A percentile compares a stretch with the other conserved stretches of the same genome.
Evolutionary conservation across 352 stramenopile genomes (phyloP).

Genomic region (Phytophthora brassicae): DNA sequence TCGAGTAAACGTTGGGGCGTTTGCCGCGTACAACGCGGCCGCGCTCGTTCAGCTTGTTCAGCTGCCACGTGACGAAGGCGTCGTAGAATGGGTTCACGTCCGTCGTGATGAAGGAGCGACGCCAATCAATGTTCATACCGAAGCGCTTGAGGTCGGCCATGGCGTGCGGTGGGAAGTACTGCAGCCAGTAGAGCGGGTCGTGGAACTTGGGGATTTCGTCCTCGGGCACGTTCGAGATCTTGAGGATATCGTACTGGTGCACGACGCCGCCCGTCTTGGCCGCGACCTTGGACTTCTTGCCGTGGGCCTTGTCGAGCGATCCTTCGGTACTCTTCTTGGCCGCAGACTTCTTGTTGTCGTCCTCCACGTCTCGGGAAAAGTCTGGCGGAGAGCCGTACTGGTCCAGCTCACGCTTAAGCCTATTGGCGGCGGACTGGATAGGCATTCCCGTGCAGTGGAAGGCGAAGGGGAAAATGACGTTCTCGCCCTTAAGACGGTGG

Average conservation of each 20-base stretch:
- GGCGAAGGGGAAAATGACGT: conserved; percentile 99
- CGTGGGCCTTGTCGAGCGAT: conserved; percentile 88
- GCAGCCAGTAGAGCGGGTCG: conserved; percentile 97
- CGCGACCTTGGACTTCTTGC: conserved; percentile 98
- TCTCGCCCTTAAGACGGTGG: conserved; percentile 98
- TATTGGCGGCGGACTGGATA: conserved; percentile 99
- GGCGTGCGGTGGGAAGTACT: conserved; percentile 98
- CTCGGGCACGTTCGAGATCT: conserved; percentile 87
- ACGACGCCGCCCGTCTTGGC: conserved; percentile 97
- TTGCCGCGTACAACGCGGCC: conserved; percentile 92
- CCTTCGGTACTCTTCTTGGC: conserved; percentile 73
- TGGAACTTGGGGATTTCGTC: conserved; percentile 97
- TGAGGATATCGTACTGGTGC: conserved; percentile 99
- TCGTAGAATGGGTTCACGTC: conserved; percentile 99
- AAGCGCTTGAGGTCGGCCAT: conserved; percentile 97
- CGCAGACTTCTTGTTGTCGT: conserved; percentile 12
- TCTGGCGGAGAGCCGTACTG: conserved; percentile 93
- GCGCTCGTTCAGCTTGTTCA: conserved; percentile 95
- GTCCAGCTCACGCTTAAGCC: conserved; percentile 98
- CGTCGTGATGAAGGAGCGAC: conserved; percentile 99
- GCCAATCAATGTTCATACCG: conserved; percentile 97
- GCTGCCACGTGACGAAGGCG: conserved; percentile 99
- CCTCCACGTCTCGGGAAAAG: conserved; percentile 58
- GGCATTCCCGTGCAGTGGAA: conserved; percentile 99
- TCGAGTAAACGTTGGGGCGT: conserved; percentile 98